Percentiles rank a stretch among this genome's conserved stretches.
Evolutionary conservation across 805 yeast genomes (phyloP).

Genomic region (Kazachstania taianensis): DNA sequence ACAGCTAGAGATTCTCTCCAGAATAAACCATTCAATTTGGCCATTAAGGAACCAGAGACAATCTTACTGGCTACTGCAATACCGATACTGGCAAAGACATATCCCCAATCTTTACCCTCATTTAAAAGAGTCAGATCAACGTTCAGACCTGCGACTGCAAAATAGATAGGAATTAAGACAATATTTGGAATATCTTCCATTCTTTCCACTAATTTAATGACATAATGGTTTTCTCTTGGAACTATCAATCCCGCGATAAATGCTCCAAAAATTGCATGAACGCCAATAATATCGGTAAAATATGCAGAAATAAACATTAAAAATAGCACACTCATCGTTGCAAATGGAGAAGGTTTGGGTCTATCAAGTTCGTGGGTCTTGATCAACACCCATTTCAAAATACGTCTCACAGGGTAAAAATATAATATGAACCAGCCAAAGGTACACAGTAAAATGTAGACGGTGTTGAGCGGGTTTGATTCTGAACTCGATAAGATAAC

Average conservation of each 20-base stretch:
- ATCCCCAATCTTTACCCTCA: slow-evolving; percentile 69
- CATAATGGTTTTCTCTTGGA: slow-evolving; percentile 69
- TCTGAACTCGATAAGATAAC: slow-evolving; percentile 69
- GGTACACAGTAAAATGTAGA: slow-evolving; percentile 56
- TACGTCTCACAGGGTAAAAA: slow-evolving; percentile 44
- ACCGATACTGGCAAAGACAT: slow-evolving; percentile 53
- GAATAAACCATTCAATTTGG: slow-evolving; percentile 48
- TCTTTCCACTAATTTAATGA: slow-evolving; percentile 56
- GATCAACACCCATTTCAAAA: slow-evolving; percentile 36
- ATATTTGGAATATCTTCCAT: slow-evolving; percentile 71
- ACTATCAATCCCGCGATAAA: slow-evolving; percentile 66
- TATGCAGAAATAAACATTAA: slow-evolving; percentile 59
- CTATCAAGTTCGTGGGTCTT: slow-evolving; percentile 46
- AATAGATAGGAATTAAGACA: slow-evolving; percentile 64
- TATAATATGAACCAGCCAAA: slow-evolving; percentile 61
- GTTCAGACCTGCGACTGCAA: slow-evolving; percentile 69
- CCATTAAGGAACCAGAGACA: slow-evolving; percentile 55
- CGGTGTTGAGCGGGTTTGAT: slow-evolving; percentile 50
- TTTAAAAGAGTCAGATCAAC: slow-evolving; percentile 56
- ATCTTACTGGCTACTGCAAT: slow-evolving; percentile 64
- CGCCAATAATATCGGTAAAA: slow-evolving; percentile 76
- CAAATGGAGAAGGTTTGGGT: slow-evolving; percentile 53
- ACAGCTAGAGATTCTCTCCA: slow-evolving; percentile 72
- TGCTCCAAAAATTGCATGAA: slow-evolving; percentile 80
- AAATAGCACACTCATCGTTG: slow-evolving; percentile 45